Evolutionary conservation across 495 filamentous ascomycete genomes (phyloP), one percentile per base, ranked within the genome.

Genomic region (Penicillium alfredii): DNA sequence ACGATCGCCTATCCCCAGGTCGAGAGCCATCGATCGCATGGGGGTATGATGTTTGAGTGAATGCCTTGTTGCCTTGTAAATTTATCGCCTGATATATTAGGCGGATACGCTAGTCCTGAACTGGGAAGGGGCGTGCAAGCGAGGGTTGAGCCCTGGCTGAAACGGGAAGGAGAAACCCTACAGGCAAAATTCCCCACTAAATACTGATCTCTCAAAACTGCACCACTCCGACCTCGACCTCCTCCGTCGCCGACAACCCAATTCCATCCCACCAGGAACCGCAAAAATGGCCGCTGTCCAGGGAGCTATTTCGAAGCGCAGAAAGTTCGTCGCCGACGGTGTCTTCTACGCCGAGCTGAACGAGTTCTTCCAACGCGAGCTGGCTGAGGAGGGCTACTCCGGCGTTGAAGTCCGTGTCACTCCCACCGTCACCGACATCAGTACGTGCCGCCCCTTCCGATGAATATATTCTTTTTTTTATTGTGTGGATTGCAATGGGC

Each of bases 321-420:
- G 92, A 74, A 98, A 98, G 85, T 98, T 98, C 80, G 89, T 97
- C 69, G 93, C 93, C 61, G 93, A 97, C 71, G 93, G 92, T 75
- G 93, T 97, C 66, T 98, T 97, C 85, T 98, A 96, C 71, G 93
- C 93, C 74, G 92, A 98, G 74, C 73, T 97, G 70, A 98, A 97
- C 83, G 92, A 98, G 76, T 98, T 98, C 85, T 98, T 98, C 88
- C 93, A 96, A 78, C 90, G 93, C 67, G 92, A 98, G 76, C 77
- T 98, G 64, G 90, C 90, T 65, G 90, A 98, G 79, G 93, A 98
- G 78, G 92, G 92, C 52, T 98, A 98, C 77, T 97, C 93, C 21
- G 92, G 92, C 61, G 92, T 98, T 61, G 93, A 98, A 75, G 93
- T 98, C 71, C 89, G 92, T 76, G 92, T 98, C 56, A 98, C 92